Base-by-base conservation (phyloP, 345 rosid genomes). In the Linum trigynum region DNA sequence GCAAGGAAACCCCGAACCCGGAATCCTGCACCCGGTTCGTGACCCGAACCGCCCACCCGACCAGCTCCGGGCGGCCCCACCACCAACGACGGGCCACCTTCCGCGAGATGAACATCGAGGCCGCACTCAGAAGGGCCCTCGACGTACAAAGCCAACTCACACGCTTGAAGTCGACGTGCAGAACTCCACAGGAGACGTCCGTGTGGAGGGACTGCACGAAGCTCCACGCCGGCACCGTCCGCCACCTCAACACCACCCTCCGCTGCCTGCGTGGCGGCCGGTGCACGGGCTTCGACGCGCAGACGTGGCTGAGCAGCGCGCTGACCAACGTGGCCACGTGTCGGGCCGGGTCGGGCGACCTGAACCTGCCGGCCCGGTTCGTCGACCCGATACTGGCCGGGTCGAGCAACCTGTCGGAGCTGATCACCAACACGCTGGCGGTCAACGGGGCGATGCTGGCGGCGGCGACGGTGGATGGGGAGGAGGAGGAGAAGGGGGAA, bases 291-390 rank as follows among this genome's bases (percentile, higher is more conserved):
- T 84, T 81, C 65, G 98, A 91, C 59, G 64, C 74, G 1, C 98
- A 84, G 55, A 89, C 92, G 3, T 91, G 96, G 98, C 86, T 91
- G 23, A 87, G 98, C 70, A 67, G 92, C 10, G 86, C 96, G 35
- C 78, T 85, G 14, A 91, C 96, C 32, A 85, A 91, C 71, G 75
- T 89, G 1, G 92, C 85, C 50, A 89, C 95, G 0, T 91, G 96
- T 64, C 72, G 82, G 16, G 68, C 79, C 1, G 96, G 98, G 68
- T 83, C 83, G 38, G 51, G 57, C 15, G 95, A 91, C 71, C 80
- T 87, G 2, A 84, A 86, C 5, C 84, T 84, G 16, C 55, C 32
- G 32, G 0, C 89, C 0, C 79, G 84, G 62, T 75, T 64, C 39
- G 32, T 80, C 64, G 39, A 82, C 39, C 90, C 95, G 0, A 81